Evolutionary conservation across 768 basidiomycete genomes (phyloP).

Genomic region (Rhodosporidiobolus odoratus): DNA sequence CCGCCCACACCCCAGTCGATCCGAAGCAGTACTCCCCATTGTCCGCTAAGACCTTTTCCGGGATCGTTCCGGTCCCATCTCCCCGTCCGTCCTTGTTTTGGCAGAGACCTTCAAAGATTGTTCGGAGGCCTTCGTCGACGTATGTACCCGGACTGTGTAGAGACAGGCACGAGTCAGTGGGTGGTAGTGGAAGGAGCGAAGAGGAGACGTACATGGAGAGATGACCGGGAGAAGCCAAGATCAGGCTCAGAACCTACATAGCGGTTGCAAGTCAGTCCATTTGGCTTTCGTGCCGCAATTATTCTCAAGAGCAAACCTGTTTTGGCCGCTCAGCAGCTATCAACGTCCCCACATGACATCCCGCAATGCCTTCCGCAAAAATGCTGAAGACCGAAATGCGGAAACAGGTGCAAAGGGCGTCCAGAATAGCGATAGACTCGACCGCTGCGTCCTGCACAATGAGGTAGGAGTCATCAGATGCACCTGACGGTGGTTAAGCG

Average conservation of each 20-base stretch:
- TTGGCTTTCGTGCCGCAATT: background rate
- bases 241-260: background rate
- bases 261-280: background rate
- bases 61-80: constrained; percentile 1
- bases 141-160: background rate
- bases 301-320: background rate
- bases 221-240: background rate
- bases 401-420: background rate
- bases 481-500: background rate
- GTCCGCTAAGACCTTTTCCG: background rate
- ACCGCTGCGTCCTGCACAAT: background rate
- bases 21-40: constrained; percentile 3
- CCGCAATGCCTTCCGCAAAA: background rate
- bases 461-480: background rate
- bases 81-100: constrained; percentile 2
- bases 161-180: background rate
- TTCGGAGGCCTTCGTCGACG: background rate
- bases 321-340: background rate
- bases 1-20: no score
- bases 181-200: no score
- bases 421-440: background rate
- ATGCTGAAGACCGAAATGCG: background rate
- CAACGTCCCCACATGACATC: background rate
- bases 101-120: background rate
- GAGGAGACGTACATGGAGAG: background rate